phyloP scores from a whole-genome alignment of 129 eudicot genomes.

The Tanacetum coccineum region DNA sequence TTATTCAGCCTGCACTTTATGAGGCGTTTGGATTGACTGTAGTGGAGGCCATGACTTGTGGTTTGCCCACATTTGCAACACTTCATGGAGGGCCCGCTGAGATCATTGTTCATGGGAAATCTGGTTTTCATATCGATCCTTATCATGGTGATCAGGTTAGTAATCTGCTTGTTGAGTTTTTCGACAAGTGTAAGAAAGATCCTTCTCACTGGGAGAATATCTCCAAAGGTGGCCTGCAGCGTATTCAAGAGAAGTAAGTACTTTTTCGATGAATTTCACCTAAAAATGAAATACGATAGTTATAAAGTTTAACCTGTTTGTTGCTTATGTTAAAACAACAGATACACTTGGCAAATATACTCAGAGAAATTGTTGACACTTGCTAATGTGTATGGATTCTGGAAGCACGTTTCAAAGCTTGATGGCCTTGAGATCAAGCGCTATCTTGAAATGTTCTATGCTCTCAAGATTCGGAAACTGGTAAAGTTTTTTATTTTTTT shows the following conservation, averaged over 20 bases:
- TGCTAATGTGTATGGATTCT: conserved; percentile 69
- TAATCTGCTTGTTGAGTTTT: conserved; percentile 56
- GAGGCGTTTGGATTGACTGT: conserved; percentile 85
- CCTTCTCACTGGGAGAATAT: conserved; percentile 61
- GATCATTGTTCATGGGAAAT: conserved; percentile 65
- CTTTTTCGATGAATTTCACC: too few relatives aligned
- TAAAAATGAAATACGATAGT: neutral
- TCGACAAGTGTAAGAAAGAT: conserved; percentile 52
- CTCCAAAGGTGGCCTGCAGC: conserved; percentile 56
- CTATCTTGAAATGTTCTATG: conserved; percentile 75
- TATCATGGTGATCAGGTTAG: conserved; percentile 64
- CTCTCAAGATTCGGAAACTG: conserved; percentile 60
- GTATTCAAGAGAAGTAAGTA: conserved; percentile 73
- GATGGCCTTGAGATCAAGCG: conserved; percentile 68
- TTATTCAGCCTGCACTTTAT: conserved; percentile 73
- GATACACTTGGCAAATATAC: conserved; percentile 82
- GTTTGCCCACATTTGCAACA: conserved; percentile 77
- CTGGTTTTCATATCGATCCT: conserved; percentile 86
- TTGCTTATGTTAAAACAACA: conserved; percentile 1
- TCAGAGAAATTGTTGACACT: conserved; percentile 62
- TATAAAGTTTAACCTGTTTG: neutral
- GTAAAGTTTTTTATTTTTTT: conserved; percentile 26
- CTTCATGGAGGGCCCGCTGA: conserved; percentile 81
- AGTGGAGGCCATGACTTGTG: conserved; percentile 84
- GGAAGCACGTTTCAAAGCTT: conserved; percentile 63